Conservation (phyloP, 2,329 filamentous ascomycete genomes). For the Fusarium sp. region DNA sequence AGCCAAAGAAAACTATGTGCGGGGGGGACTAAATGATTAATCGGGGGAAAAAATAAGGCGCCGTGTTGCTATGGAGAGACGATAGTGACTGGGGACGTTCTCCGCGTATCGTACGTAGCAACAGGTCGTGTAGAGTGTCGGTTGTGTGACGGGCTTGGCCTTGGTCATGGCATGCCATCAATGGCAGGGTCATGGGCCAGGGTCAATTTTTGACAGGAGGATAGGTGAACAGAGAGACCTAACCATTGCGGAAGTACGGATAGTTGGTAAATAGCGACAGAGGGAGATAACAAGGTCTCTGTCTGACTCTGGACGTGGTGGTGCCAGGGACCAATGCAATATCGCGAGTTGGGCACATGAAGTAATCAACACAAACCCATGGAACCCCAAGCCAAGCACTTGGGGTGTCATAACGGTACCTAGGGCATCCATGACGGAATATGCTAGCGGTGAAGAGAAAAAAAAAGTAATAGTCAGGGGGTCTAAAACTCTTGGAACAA, state of each 20-base stretch:
- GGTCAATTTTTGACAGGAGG: background rate
- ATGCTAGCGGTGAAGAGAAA: constrained; percentile 29
- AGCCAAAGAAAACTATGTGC: constrained; percentile 24
- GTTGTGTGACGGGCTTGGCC: background rate
- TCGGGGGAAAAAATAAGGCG: background rate
- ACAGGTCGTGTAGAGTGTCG: background rate
- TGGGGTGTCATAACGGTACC: constrained; percentile 23
- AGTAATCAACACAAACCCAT: constrained; percentile 1
- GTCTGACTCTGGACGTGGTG: background rate
- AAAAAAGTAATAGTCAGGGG: background rate
- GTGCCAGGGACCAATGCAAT: constrained; percentile 5
- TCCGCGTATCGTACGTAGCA: constrained; percentile 1
- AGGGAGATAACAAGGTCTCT: background rate
- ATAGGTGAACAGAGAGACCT: background rate
- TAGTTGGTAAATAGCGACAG: background rate
- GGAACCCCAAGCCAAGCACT: constrained; percentile 1
- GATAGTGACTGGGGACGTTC: background rate
- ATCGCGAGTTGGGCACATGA: constrained; percentile 6
- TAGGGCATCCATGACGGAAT: constrained; percentile 27
- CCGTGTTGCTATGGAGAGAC: background rate
- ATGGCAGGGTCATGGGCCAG: background rate
- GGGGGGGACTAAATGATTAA: constrained; percentile 3
- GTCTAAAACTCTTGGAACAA: constrained; percentile 19
- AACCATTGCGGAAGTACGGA: background rate
- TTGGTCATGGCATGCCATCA: constrained; percentile 5